phyloP scores from a whole-genome alignment of 768 basidiomycete genomes.

The Rhizopogon sp. region DNA sequence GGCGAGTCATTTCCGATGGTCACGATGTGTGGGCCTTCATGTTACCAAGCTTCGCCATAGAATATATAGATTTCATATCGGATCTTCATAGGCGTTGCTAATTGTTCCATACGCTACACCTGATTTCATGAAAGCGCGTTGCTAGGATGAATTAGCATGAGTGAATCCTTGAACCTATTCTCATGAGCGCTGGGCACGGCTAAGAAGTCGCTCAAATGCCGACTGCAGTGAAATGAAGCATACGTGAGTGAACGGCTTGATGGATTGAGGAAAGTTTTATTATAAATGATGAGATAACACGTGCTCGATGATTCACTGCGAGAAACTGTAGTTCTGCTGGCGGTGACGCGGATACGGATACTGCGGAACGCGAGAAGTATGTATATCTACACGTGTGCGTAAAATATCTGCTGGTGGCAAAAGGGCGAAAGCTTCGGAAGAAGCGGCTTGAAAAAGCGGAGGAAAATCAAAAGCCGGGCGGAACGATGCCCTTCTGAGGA shows the following conservation, averaged over 20 bases:
- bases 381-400: conserved; percentile 10
- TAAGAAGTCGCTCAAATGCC: conserved; percentile 23
- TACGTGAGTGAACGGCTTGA: conserved; percentile 7
- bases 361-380: conserved; percentile 13
- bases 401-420: conserved; percentile 1
- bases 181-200: conserved; percentile 12
- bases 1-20: conserved; percentile 23
- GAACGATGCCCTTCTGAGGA: conserved; percentile 57
- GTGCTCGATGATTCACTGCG: conserved; percentile 8
- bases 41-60: conserved; percentile 6
- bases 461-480: conserved; percentile 71
- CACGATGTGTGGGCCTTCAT: conserved; percentile 21
- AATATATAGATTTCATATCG: conserved; percentile 3
- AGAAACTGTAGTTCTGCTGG: conserved; percentile 8
- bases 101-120: conserved; percentile 17
- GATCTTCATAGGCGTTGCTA: conserved; percentile 12
- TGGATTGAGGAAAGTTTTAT: conserved; percentile 17
- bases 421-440: background rate
- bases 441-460: background rate
- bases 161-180: conserved; percentile 9
- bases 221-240: conserved; percentile 10
- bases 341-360: conserved; percentile 6
- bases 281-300: conserved; percentile 24
- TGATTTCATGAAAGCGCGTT: conserved; percentile 24
- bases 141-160: conserved; percentile 19